Percentiles rank a stretch among this genome's conserved stretches.
phyloP scores from a whole-genome alignment of 2,329 filamentous ascomycete species.

The Phoma sp. region DNA sequence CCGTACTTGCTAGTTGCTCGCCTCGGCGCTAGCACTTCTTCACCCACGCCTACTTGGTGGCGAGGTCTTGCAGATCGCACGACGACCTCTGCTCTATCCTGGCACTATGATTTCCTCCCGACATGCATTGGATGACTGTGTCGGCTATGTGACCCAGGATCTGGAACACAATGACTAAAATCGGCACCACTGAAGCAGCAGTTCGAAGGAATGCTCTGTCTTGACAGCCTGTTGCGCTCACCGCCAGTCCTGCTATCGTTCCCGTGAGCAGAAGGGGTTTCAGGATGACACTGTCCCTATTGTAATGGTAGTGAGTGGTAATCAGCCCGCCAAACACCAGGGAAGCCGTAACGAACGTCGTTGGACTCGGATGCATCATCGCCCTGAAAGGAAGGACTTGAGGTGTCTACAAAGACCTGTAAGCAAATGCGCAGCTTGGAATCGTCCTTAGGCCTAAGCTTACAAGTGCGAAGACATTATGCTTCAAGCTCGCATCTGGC shows the following conservation, averaged over 20 bases:
- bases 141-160: background rate
- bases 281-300: background rate
- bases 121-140: background rate
- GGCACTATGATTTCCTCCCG: background rate
- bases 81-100: background rate
- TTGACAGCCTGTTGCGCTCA: background rate
- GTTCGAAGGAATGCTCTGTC: background rate
- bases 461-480: background rate
- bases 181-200: background rate
- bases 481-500: background rate
- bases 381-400: background rate
- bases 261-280: background rate
- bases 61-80: background rate
- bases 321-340: background rate
- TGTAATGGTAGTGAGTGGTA: background rate
- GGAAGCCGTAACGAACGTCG: background rate
- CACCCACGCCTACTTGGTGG: background rate
- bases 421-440: too few relatives aligned
- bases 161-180: background rate
- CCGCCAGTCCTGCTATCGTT: background rate
- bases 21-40: background rate
- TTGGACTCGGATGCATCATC: background rate
- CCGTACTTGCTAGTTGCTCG: background rate
- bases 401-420: background rate
- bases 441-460: background rate